Evolutionary conservation across 306 rosid genomes (phyloP), one percentile per base, ranked within the genome.

Genomic region (Prinsepia uniflora): DNA sequence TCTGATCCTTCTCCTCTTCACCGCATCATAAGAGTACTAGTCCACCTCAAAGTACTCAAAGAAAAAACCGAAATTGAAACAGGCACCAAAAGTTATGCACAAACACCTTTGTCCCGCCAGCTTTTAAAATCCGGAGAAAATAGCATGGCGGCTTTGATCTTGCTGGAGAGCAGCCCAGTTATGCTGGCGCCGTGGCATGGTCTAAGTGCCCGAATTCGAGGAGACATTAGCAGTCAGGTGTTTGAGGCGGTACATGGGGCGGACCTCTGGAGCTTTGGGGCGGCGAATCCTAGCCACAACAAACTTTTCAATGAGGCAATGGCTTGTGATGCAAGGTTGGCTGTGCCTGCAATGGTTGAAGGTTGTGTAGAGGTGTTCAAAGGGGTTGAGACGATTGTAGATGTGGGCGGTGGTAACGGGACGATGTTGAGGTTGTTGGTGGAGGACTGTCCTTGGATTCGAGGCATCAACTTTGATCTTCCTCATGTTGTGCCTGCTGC

Each of bases 401-500:
- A 58, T 68, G 96, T 88, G 3, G 98, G 96, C 5, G 98, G 96
- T 0, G 98, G 98, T n/a, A 79, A 82, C 10, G 98, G 96, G 2
- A 84, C 83, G 0, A 7, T 78, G 45, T 66, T 86, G 80, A 0
- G 72, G 2, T 4, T 79, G 52, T 9, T 88, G 10, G 79, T 53
- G 0, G 48, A 78, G 75, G 85, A 80, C 6, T 82, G 61, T 17
- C 87, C 90, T 13, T 67, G 79, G 81, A 80, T 90, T n/a, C 59
- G 4, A 43, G 81, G 82, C 73, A 82, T 88, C 73, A 90, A 90
- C 59, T 90, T 85, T 20, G 96, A 92, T 75, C 87, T 85, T 71
- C 87, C 88, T 2, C 90, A 86, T 44, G 96, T 92, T 20, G 83
- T 85, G 18, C 55, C 74, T 10, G 72, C 5, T 42, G 89, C 77